Conservation (phyloP, 441 rosid species). For the Euphorbia corollata region DNA sequence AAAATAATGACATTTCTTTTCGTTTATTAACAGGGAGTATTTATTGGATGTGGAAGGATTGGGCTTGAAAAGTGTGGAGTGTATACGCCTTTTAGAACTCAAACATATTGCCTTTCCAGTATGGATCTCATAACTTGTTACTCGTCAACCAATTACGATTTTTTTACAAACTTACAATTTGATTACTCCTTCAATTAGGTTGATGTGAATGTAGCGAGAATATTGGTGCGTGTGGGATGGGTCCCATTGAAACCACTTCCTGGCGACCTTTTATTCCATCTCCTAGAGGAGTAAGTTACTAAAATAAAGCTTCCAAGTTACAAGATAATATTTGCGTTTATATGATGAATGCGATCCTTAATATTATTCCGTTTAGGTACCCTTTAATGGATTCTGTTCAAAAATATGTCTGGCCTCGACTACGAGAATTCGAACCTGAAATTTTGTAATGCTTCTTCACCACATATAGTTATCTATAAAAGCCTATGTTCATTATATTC, state of each 20-base stretch:
- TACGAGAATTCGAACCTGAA: conserved; percentile 42
- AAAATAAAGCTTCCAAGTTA: not conserved
- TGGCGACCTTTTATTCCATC: conserved; percentile 54
- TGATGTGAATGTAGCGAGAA: conserved; percentile 67
- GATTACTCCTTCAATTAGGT: conserved; percentile 33
- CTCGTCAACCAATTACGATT: not conserved
- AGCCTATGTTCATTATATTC: not conserved
- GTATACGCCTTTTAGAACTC: conserved; percentile 55
- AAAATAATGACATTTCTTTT: not conserved
- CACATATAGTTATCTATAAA: not conserved
- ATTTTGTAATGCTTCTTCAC: conserved; percentile 33
- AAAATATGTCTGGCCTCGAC: conserved; percentile 61
- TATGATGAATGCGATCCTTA: not conserved
- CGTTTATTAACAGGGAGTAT: conserved; percentile 35
- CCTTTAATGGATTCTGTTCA: conserved; percentile 62
- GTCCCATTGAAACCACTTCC: conserved; percentile 66
- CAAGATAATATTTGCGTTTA: not conserved
- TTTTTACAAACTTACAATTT: not conserved
- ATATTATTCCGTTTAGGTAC: conserved; percentile 33
- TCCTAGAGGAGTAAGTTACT: conserved; percentile 38
- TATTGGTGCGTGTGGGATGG: conserved; percentile 72
- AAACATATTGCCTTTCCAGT: conserved; percentile 61
- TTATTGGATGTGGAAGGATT: conserved; percentile 49
- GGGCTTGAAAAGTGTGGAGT: conserved; percentile 69
- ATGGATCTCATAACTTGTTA: conserved; percentile 16